Evolutionary conservation across 768 basidiomycete species (phyloP), one percentile per base, ranked within the genome.

Genomic region (Tricholoma furcatifolium): DNA sequence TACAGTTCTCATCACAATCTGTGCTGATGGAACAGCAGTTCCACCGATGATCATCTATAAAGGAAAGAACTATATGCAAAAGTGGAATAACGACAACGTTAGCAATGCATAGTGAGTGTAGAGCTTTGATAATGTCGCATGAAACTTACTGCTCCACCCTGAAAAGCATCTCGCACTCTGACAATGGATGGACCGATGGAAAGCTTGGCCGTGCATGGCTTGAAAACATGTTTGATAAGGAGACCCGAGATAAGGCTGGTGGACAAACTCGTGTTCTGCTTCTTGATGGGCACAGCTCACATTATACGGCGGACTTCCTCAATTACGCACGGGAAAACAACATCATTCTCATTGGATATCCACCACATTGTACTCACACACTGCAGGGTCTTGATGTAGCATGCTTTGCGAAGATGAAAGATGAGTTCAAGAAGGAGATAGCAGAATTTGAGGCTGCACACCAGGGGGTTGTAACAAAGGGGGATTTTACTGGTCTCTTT

Each of bases 211-310:
- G 31, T 3, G 32, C 60, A 14, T 71, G 67, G 68, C 48, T 69
- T 9, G 34, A 35, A 38, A 3, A 67, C 24, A 57, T 53, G 45
- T 75, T 76, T 53, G 66, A 77, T 23, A 43, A 53, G 1, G 39
- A 65, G 47, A 77, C 72, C 14, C 39, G 53, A 24, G 68, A 65
- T 38, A 74, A 76, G 50, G 72, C 72, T 9, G 48, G 21, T n/a
- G 72, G 71, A 0, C 15, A 50, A 6, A 56, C 61, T 2, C 44
- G 68, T 5, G 58, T 74, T 20, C 64, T 79, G 4, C 31, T 74
- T 24, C 49, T 77, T 11, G 74, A 77, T 62, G 72, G 77, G 1
- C 77, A 78, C 49, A 65, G 56, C 50, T 77, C 73, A 0, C 77
- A 78, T 53, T 70, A 64, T 57, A 66, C 63, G 1, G 43, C 48